Evolutionary conservation across 257 asterid species (phyloP), one percentile per base, ranked within the genome.

Genomic region (Capsicum pubescens): DNA sequence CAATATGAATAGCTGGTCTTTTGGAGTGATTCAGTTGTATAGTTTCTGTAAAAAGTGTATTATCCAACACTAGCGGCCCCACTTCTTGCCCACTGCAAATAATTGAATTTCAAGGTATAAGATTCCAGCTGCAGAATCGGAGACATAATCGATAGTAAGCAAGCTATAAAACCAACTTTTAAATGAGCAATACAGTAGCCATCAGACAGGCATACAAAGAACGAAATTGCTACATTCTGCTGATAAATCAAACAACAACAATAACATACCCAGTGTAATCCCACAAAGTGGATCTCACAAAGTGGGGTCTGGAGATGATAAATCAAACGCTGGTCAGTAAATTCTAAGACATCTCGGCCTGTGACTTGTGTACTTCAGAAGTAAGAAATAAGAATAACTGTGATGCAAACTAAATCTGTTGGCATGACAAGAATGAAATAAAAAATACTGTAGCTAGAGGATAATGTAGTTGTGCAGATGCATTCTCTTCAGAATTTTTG

Each of bases 1-100:
- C 91, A 84, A 86, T 54, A 55, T 88, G 91, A 83, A 89, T 82
- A 76, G 86, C 80, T 63, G 86, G 90, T 85, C 67, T 82, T 77
- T 89, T 92, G 32, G 15, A 80, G 84, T 8, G 44, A 81, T 84
- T 84, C 26, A 88, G 58, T 35, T 80, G 91, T 72, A 69, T 59
- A 70, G 83, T 86, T 17, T 85, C 87, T 79, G 85, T 58, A 82
- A 83, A 71, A 83, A 83, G 70, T 8, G 83, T 68, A 67, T 84
- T 70, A 83, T 90, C 90, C 90, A 89, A 76, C 60, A 36, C 14
- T 17, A 94, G 80, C 14, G 94, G 93, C 61, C 97, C 98, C 82
- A 90, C 90, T 58, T 93, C 92, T 84, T 88, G 80, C 21, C 99
- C 99, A 83, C 99, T 97, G 88, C 84, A 87, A 85, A 79, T 48